Percentiles rank a stretch among this genome's conserved stretches.
Evolutionary conservation across 441 rosid species (phyloP).

Genomic region (Bruguiera hainesii): DNA sequence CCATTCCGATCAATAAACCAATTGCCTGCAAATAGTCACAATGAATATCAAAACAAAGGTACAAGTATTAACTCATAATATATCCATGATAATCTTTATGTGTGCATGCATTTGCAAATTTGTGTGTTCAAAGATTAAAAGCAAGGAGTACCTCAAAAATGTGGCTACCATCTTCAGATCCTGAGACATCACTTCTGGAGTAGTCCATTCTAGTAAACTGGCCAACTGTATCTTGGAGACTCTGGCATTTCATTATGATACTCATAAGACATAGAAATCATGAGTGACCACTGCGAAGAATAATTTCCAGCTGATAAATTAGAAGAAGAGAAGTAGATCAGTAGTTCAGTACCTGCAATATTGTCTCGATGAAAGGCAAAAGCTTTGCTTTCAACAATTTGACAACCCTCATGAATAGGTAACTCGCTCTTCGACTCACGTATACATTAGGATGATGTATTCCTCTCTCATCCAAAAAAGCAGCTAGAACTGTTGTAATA

Average conservation of each 20-base stretch:
- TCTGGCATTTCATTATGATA: conserved; percentile 38
- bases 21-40: conserved; percentile 56
- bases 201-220: conserved; percentile 54
- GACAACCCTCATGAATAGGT: conserved; percentile 87
- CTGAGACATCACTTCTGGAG: conserved; percentile 47
- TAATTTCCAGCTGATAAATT: not conserved
- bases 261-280: not conserved
- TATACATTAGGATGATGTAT: conserved; percentile 75
- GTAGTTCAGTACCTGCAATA: conserved; percentile 60
- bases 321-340: conserved; percentile 3
- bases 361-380: conserved; percentile 77
- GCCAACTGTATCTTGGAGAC: conserved; percentile 75
- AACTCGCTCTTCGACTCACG: conserved; percentile 88
- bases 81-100: not conserved
- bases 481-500: conserved; percentile 67
- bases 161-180: conserved; percentile 80
- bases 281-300: not conserved
- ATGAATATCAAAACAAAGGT: conserved; percentile 6
- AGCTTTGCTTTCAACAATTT: conserved; percentile 80
- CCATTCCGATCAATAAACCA: conserved; percentile 87
- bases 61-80: not conserved
- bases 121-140: not conserved
- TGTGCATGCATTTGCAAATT: not conserved
- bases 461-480: conserved; percentile 93
- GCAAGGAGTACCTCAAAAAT: conserved; percentile 71